These are phyloP conservation scores for Leucosporidium scottii DNA, from an alignment of 768 basidiomycete genomes.

Conservation along the genomic window DNA sequence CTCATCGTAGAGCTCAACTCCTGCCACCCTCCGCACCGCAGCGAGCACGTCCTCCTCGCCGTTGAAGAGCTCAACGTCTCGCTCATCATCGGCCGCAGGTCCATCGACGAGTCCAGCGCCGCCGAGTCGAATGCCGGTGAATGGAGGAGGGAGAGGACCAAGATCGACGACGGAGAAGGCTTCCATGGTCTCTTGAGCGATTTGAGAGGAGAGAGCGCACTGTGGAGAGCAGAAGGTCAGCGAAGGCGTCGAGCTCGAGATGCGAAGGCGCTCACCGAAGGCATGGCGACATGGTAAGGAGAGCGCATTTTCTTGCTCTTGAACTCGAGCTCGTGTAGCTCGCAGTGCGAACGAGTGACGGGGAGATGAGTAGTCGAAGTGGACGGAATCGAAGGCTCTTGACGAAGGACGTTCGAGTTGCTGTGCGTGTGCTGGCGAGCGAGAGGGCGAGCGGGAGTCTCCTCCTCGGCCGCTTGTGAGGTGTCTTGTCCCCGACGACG, in stretches of 20 bases:
- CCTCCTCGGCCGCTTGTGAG: neutral
- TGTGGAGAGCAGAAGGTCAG: too few species aligned
- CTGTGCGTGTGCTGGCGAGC: neutral
- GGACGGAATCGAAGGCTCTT: neutral
- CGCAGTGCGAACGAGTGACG: neutral
- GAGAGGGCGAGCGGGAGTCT: neutral
- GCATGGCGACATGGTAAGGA: neutral
- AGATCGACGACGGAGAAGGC: neutral
- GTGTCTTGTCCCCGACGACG: neutral
- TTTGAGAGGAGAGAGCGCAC: neutral
- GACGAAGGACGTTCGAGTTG: neutral
- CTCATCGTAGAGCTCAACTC: neutral
- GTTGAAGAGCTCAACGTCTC: neutral
- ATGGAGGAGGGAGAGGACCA: neutral
- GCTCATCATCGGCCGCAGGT: neutral
- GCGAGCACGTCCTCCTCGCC: neutral
- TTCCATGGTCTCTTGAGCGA: neutral
- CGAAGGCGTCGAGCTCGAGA: too few species aligned
- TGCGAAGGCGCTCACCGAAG: neutral
- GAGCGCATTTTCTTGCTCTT: neutral
- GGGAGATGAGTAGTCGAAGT: neutral
- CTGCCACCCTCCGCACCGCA: neutral
- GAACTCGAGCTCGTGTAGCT: neutral
- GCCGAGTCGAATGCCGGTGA: neutral
- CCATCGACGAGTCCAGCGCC: neutral